phyloP scores from a whole-genome alignment of 169 alveolate genomes.

The Babesia ovis region DNA sequence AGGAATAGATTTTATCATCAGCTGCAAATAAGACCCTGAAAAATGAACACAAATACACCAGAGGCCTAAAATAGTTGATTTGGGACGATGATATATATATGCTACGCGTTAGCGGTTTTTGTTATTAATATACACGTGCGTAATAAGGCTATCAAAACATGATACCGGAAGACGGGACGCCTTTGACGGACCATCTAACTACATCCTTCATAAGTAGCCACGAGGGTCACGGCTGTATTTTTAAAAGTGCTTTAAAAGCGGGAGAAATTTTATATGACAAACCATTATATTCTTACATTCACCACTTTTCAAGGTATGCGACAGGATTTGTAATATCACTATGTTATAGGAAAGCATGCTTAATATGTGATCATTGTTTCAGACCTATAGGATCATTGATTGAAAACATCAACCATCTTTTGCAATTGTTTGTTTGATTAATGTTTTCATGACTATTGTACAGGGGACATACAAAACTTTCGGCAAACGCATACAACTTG shows the following conservation, averaged over 20 bases:
- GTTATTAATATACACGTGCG: background rate
- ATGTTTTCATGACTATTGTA: background rate
- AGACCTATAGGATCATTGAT: conserved; percentile 52
- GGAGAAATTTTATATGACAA: conserved; percentile 21
- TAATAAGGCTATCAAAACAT: background rate
- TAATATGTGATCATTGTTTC: conserved; percentile 44
- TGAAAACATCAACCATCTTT: conserved; percentile 51
- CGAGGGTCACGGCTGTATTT: conserved; percentile 45
- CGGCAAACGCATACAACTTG: conserved; percentile 5
- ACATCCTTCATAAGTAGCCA: conserved; percentile 10
- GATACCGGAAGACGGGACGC: background rate
- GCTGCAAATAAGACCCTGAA: background rate
- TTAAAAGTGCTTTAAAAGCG: background rate
- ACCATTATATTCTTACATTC: conserved; percentile 50
- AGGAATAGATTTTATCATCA: no score
- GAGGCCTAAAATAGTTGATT: background rate
- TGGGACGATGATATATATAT: background rate
- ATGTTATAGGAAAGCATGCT: background rate
- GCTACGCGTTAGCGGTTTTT: background rate
- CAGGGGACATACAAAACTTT: conserved; percentile 1
- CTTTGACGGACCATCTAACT: background rate
- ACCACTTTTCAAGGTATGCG: conserved; percentile 43
- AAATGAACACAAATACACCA: background rate
- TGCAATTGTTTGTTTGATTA: conserved; percentile 4
- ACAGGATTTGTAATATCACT: background rate